A percentile compares a stretch with the other conserved stretches of the same genome.
These are phyloP conservation scores for Anthoceros angustus DNA, from an alignment of 225 moss, liverwort and hornwort genomes.

Conservation along the genomic window DNA sequence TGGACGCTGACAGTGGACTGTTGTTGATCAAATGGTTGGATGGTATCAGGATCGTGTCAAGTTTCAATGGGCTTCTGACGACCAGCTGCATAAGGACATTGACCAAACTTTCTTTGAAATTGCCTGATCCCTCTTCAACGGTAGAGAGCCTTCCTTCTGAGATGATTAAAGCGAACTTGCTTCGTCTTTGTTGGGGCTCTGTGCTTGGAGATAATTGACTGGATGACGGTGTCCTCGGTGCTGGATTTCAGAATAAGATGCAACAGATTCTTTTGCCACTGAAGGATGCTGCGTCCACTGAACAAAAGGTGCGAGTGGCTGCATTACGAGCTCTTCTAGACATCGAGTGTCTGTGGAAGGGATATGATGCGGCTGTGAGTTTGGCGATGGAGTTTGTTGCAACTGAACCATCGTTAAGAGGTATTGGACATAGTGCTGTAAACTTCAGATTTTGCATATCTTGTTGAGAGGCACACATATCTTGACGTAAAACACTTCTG, in stretches of 20 bases:
- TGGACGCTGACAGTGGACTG: not conserved
- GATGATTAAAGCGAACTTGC: conserved; percentile 12
- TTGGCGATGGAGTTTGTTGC: conserved; percentile 56
- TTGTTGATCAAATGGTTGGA: not conserved
- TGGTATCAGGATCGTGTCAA: conserved; percentile 70
- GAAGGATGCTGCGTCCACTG: conserved; percentile 29
- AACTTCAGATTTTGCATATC: not conserved
- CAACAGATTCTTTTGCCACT: conserved; percentile 53
- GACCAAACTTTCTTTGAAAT: conserved; percentile 68
- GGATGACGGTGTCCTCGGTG: not conserved
- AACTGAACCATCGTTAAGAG: conserved; percentile 51
- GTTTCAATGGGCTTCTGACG: conserved; percentile 83
- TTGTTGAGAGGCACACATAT: conserved; percentile 4
- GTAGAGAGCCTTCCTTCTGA: conserved; percentile 15
- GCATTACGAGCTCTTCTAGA: conserved; percentile 65
- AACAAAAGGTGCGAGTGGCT: conserved; percentile 64
- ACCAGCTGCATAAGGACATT: conserved; percentile 89
- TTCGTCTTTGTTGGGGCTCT: not conserved
- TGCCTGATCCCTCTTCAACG: conserved; percentile 40
- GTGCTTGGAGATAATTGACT: not conserved
- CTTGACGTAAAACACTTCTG: conserved; percentile 7
- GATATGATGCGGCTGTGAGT: conserved; percentile 52
- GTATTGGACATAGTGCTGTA: conserved; percentile 18
- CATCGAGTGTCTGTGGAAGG: conserved; percentile 48
- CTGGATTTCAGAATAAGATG: conserved; percentile 44